Evolutionary conservation across 2,329 filamentous ascomycete species (phyloP), one percentile per base, ranked within the genome.

Genomic region (Trichoderma sp.): DNA sequence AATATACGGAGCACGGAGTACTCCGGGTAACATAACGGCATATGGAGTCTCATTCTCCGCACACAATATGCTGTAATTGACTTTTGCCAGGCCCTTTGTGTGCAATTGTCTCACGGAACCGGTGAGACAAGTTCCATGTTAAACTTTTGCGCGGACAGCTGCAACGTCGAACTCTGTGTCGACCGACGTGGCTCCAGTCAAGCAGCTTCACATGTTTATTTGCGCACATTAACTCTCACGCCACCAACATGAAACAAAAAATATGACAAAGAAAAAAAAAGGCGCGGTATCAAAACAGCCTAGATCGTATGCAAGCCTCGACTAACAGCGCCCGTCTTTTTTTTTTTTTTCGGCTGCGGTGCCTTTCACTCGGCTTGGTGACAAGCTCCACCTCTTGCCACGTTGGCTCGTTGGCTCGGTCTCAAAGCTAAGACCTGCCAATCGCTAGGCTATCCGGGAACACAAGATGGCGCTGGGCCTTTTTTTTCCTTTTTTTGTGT

Each of bases 131-230:
- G 37, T 48, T 29, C 32, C 22, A 17, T 34, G 15, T 39, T 37
- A 52, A 12, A 37, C 34, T 32, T 37, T 53, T 7, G 13, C 15
- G 17, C 53, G 63, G 63, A 32, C 35, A 48, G 48, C 39, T 42
- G 63, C 63, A 48, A 22, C 10, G 22, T 22, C 22, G 19, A 57
- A 56, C 34, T 56, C n/a, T 39, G 13, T 15, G 10, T 45, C 37
- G 2, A 48, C 37, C 37, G 45, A 65, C 63, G 63, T 65, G 63
- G 63, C 63, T 57, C 63, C 63, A 57, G 27, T 57, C 52, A 25
- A 29, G 27, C 50, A 5, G 34, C 37, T 54, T 45, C 50, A 54
- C 37, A 39, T 53, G 45, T 54, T 42, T 29, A 22, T 48, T 7
- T 35, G 52, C 35, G 61, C 50, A 56, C 35, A 64, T 32, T 25